Base-by-base conservation (phyloP, 352 stramenopile species). In the Phytopythium mirpurense region DNA sequence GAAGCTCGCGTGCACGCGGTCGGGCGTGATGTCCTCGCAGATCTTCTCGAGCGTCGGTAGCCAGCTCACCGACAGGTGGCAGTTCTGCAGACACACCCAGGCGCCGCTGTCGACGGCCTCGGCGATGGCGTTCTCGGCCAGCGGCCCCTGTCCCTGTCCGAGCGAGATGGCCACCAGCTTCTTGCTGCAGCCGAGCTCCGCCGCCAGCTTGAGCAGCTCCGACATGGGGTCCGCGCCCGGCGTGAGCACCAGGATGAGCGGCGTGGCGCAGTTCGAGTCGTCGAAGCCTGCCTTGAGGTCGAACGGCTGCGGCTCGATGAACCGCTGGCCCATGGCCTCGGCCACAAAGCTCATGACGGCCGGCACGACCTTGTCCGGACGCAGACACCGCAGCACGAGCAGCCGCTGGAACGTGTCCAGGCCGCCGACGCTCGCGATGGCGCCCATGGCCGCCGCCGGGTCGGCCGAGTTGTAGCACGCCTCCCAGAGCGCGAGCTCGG, bases 31-130 rank as follows among this genome's bases (percentile, higher is more conserved):
- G 41, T 98, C 94, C 60, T 98, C 93, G 27, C 86, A 96, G 35
- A 98, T 83, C 54, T 93, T 91, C 58, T 98, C 95, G 0, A 98
- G 71, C 35, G 83, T 97, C 8, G 95, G 94, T 27, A 98, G 73
- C 95, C 95, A 98, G 29, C 79, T 96, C 4, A 97, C 90, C 2
- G 79, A 96, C 49, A 98, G 70, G 60, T 98, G 95, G 56, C 93
- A 98, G 60, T 98, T 98, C 72, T 98, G 93, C 0, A 98, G 68
- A 59, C 85, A 97, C 15, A 98, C 93, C 95, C 95, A 98, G 15
- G 88, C 93, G 36, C 87, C 95, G 27, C 94, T 97, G 62, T 96
- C 85, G 15, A 94, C 90, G 0, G 89, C 95, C 34, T 98, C 88
- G 2, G 92, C 83, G 53, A 98, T 98, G 21, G 93, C 78, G 36